Evolutionary conservation across 208 protist genomes (phyloP).

Genomic region (Leishmania lainsoni): DNA sequence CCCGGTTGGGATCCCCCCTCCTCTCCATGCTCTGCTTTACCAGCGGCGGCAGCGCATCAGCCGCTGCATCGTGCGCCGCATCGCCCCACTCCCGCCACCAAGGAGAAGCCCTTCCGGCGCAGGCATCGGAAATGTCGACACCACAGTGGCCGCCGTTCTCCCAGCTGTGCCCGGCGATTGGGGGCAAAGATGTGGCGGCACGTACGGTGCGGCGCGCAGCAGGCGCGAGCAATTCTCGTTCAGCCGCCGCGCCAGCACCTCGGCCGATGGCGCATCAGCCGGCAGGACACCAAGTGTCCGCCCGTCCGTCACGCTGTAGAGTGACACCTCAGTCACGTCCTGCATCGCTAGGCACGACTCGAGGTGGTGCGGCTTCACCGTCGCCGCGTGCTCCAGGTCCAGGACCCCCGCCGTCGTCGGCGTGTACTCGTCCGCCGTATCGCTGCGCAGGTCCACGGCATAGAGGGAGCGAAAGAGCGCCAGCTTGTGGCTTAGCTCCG

Average conservation of each 20-base stretch:
- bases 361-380: slow-evolving; percentile 40
- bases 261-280: slow-evolving; percentile 5
- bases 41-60: neutral
- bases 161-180: neutral
- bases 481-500: slow-evolving; percentile 45
- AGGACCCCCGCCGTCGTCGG: slow-evolving; percentile 36
- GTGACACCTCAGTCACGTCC: slow-evolving; percentile 28
- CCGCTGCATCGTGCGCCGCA: slow-evolving; percentile 18
- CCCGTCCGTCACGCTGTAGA: slow-evolving; percentile 43
- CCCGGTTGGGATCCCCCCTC: neutral
- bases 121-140: slow-evolving; percentile 1
- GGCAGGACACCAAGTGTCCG: slow-evolving; percentile 55
- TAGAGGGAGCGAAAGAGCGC: slow-evolving; percentile 69
- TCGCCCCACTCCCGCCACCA: slow-evolving; percentile 2
- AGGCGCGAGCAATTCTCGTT: slow-evolving; percentile 19
- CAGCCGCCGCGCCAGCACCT: slow-evolving; percentile 13
- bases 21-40: neutral
- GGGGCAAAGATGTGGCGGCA: slow-evolving; percentile 6
- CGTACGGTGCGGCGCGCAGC: slow-evolving; percentile 15
- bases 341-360: slow-evolving; percentile 42
- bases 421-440: slow-evolving; percentile 49
- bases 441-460: slow-evolving; percentile 35
- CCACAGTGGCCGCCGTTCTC: neutral
- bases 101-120: neutral
- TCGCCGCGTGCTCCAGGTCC: slow-evolving; percentile 45